Evolutionary conservation across 768 basidiomycete species (phyloP).

Genomic region (Mycena vitilis): DNA sequence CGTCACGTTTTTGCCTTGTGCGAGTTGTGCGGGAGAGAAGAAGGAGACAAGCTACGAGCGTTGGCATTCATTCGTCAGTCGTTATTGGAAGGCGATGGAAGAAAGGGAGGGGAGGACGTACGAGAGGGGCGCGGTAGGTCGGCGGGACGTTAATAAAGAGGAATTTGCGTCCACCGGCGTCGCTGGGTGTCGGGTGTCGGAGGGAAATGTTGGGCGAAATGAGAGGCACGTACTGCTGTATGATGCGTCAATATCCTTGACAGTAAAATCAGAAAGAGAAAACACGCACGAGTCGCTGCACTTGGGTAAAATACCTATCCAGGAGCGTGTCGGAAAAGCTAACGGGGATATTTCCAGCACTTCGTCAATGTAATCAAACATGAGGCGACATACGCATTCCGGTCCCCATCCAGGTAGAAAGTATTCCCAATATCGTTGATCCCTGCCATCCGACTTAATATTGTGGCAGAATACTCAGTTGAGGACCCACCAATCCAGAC

Average conservation of each 20-base stretch:
- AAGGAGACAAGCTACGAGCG: slow-evolving; percentile 61
- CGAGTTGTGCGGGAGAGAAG: slow-evolving; percentile 47
- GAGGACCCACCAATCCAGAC: slow-evolving; percentile 62
- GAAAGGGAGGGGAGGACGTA: slow-evolving; percentile 41
- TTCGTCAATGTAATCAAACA: neutral
- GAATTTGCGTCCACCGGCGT: slow-evolving; percentile 67
- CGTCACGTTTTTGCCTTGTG: slow-evolving; percentile 59
- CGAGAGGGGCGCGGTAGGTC: slow-evolving; percentile 57
- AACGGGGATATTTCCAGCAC: neutral
- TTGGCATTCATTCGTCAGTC: neutral
- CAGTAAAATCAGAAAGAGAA: neutral
- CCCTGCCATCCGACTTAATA: slow-evolving; percentile 37
- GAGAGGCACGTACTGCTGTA: slow-evolving; percentile 45
- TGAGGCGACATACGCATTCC: slow-evolving; percentile 56
- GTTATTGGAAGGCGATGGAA: too few species aligned
- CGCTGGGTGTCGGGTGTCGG: slow-evolving; percentile 41
- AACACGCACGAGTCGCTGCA: slow-evolving; percentile 59
- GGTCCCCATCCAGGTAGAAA: slow-evolving; percentile 58
- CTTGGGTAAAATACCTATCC: slow-evolving; percentile 60
- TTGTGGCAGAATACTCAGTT: too few species aligned
- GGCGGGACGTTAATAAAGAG: slow-evolving; percentile 59
- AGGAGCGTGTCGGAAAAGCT: slow-evolving; percentile 64
- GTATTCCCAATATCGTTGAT: slow-evolving; percentile 77
- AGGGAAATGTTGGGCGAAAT: neutral
- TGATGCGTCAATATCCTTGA: neutral